Percentiles rank a stretch among this genome's conserved stretches.
Evolutionary conservation across 345 rosid genomes (phyloP).

Genomic region (Garcia nutans): DNA sequence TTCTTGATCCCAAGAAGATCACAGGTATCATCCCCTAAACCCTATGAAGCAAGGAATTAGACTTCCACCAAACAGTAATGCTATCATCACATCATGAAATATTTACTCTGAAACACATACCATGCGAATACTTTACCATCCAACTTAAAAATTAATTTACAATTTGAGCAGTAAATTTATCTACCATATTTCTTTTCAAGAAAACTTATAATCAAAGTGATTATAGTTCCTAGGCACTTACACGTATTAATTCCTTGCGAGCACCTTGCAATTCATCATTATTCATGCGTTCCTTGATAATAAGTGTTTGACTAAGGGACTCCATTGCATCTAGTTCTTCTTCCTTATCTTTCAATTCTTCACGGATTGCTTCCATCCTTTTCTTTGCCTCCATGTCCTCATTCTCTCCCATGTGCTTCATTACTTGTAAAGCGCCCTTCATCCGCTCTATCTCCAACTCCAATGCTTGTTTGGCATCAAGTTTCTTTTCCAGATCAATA

Average conservation of each 20-base stretch:
- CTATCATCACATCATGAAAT: not conserved
- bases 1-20: slow-evolving; percentile 46
- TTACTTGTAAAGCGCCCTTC: slow-evolving; percentile 56
- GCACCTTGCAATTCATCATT: slow-evolving; percentile 67
- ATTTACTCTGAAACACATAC: not conserved
- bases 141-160: not conserved
- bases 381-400: slow-evolving; percentile 40
- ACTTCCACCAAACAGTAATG: not conserved
- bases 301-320: slow-evolving; percentile 41
- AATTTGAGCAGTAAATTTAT: not conserved
- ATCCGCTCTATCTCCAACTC: slow-evolving; percentile 75
- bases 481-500: slow-evolving; percentile 44
- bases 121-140: not conserved
- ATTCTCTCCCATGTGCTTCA: slow-evolving; percentile 64
- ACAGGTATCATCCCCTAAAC: slow-evolving; percentile 17
- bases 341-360: slow-evolving; percentile 54
- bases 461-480: slow-evolving; percentile 64
- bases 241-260: slow-evolving; percentile 67
- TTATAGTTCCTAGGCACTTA: slow-evolving; percentile 16
- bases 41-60: slow-evolving; percentile 33
- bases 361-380: slow-evolving; percentile 40
- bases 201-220: not conserved
- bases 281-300: slow-evolving; percentile 43
- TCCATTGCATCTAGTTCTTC: slow-evolving; percentile 46
- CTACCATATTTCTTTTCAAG: not conserved